Conservation (phyloP, 192 early-diverging fungal genomes). For the Geranomyces michiganensis region DNA sequence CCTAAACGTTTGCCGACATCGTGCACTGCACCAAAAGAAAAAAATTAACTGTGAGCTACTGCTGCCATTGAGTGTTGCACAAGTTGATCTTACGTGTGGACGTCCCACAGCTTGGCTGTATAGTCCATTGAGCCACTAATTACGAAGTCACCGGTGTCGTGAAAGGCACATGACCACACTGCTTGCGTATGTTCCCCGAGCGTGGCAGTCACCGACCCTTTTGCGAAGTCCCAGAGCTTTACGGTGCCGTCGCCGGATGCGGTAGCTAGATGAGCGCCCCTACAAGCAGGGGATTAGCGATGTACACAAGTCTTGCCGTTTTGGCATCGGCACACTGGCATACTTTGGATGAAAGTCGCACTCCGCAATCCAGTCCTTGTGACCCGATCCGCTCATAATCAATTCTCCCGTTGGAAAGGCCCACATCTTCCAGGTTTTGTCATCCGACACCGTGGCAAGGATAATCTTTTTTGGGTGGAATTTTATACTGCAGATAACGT, state of each 20-base stretch:
- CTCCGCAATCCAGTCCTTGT: constrained; percentile 61
- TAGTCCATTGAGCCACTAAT: constrained; percentile 58
- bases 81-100: constrained; percentile 44
- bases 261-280: constrained; percentile 59
- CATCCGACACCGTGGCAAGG: constrained; percentile 61
- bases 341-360: constrained; percentile 65
- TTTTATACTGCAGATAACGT: constrained; percentile 42
- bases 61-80: not conserved
- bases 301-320: not conserved
- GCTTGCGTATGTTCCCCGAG: constrained; percentile 59
- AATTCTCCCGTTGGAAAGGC: constrained; percentile 60
- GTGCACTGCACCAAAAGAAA: constrained; percentile 33
- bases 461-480: constrained; percentile 64
- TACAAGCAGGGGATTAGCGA: constrained; percentile 9
- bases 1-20: constrained; percentile 59
- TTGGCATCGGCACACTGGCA: not conserved
- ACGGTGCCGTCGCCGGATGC: constrained; percentile 61
- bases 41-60: not conserved
- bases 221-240: constrained; percentile 62
- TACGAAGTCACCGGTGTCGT: constrained; percentile 57
- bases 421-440: constrained; percentile 64
- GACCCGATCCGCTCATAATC: constrained; percentile 59
- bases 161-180: constrained; percentile 61
- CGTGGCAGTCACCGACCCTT: constrained; percentile 51
- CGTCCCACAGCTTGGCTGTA: constrained; percentile 63